Percentiles rank a stretch among this genome's conserved stretches.
Conservation (phyloP, 2,329 filamentous ascomycete genomes). For the Diplocarpon mali region DNA sequence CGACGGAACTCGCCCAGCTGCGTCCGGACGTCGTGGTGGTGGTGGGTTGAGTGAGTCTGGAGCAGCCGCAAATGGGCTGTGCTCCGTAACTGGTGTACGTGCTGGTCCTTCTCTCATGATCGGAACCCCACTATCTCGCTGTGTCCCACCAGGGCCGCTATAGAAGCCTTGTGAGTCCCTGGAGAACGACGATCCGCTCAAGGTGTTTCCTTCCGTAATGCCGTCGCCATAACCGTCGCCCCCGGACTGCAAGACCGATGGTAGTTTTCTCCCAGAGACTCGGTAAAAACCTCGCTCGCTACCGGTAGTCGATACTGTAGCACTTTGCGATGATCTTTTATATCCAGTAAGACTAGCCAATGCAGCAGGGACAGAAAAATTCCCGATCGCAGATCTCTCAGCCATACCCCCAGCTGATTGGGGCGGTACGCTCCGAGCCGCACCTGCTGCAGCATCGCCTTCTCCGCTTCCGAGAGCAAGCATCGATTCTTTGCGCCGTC, state of each 20-base stretch:
- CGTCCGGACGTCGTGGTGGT: slow-evolving; percentile 21
- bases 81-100: slow-evolving; percentile 47
- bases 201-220: slow-evolving; percentile 25
- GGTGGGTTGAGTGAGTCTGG: slow-evolving; percentile 11
- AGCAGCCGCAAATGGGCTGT: slow-evolving; percentile 33
- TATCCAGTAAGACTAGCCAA: slow-evolving; percentile 35
- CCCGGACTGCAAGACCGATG: slow-evolving; percentile 49
- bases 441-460: slow-evolving; percentile 24
- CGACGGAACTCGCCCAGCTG: slow-evolving; percentile 32
- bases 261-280: slow-evolving; percentile 53
- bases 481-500: slow-evolving; percentile 36
- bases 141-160: slow-evolving; percentile 18
- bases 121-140: slow-evolving; percentile 43
- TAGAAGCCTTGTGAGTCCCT: slow-evolving; percentile 40
- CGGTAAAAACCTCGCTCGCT: slow-evolving; percentile 52
- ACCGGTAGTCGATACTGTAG: slow-evolving; percentile 27
- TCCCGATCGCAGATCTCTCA: slow-evolving; percentile 32
- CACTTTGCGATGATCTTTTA: slow-evolving; percentile 28
- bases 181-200: slow-evolving; percentile 42
- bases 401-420: slow-evolving; percentile 31
- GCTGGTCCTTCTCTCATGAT: slow-evolving; percentile 55
- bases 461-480: slow-evolving; percentile 34
- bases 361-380: slow-evolving; percentile 38
- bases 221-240: slow-evolving; percentile 51
- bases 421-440: slow-evolving; percentile 18